Base-by-base conservation (phyloP, 192 early-diverging fungal genomes). In the Coemansia sp. region DNA sequence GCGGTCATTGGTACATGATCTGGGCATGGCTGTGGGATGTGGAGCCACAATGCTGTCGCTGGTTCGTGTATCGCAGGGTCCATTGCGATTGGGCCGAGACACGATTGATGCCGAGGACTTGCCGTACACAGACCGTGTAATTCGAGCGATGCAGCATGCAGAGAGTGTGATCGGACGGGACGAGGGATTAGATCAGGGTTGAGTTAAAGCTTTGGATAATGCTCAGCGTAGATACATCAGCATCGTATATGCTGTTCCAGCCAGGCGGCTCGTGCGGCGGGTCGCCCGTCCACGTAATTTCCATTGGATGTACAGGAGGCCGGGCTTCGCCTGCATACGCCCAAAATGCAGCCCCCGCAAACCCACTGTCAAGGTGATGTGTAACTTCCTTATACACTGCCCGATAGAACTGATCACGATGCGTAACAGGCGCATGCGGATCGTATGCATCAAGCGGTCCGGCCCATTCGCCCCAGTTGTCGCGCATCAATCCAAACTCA, bases 201-300 rank as follows among this genome's bases (percentile, higher is more conserved):
- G 49, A 38, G 23, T 8, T n/a, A 43, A 69, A 63, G 14, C 22
- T 22, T 23, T 38, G 11, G 22, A 79, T 60, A 11, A 79, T 64
- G 4, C 25, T 19, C 11, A 79, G 37, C 6, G 76, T 79, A 8
- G 25, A n/a, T 5, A 17, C 23, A 53, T 89, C 88, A 0, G 68
- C 68, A 62, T 89, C 81, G 39, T 87, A 89, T 10, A 89, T 76
- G 74, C 82, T 75, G 69, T 89, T 86, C 88, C 88, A 89, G 22
- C 88, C 86, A 17, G 75, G 75, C 41, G 70, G 70, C 65, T 87
- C 85, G 64, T 87, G 85, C 4, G 83, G 85, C 38, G 85, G 85
- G 49, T 87, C 84, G 55, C 87, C 85, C 19, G 75, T 72, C 83
- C 85, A 88, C 49, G 41, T 61, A 21, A 72, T 21, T 21, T 21